Base-by-base conservation (phyloP, 441 rosid species). In the Aquilaria agallochum region DNA sequence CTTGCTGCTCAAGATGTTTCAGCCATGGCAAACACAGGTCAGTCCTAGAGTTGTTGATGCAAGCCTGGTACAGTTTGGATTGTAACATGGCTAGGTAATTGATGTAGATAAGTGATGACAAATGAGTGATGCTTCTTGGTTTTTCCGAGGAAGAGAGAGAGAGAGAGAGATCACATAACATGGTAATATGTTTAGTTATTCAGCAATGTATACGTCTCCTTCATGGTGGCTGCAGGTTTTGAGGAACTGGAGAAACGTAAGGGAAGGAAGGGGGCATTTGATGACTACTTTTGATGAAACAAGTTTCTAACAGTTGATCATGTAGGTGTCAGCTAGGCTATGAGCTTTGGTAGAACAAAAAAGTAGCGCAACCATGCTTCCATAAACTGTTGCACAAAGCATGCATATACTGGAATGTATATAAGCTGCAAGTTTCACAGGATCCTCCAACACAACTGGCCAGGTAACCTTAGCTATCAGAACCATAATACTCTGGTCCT, bases 231-330 rank as follows among this genome's bases (percentile, higher is more conserved):
- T 65, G 34, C 69, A 63, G 96, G 88, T 71, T 53, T 84, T 20
- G 83, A 74, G 67, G 73, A 72, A 54, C 60, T 58, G 65, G 77
- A 78, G 30, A 76, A 71, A 65, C 87, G 77, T 50, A 87, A 79
- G 72, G 86, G 42, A 36, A 36, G 42, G 42, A 36, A 80, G 59
- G 89, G 94, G 13, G 94, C 84, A 53, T 90, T 92, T 69, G 96
- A 88, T 65, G 97, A 87, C 72, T 89, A 69, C 82, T 92, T 88
- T 78, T 90, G 80, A 83, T 67, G 76, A 66, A 68, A 72, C 49
- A 53, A 49, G 42, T 50, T 65, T 9, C 42, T 50, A 54, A 34
- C 53, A 42, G 14, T 51, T 49, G 27, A 20, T 20, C 27, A 20
- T 20, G 27, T 60, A 70, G 76, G 46, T 52, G 60, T 55, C 60